A percentile compares a stretch with the other conserved stretches of the same genome.
Evolutionary conservation across 202 grass and related monocot genomes (phyloP).

Genomic region (Elaeis oleifera): DNA sequence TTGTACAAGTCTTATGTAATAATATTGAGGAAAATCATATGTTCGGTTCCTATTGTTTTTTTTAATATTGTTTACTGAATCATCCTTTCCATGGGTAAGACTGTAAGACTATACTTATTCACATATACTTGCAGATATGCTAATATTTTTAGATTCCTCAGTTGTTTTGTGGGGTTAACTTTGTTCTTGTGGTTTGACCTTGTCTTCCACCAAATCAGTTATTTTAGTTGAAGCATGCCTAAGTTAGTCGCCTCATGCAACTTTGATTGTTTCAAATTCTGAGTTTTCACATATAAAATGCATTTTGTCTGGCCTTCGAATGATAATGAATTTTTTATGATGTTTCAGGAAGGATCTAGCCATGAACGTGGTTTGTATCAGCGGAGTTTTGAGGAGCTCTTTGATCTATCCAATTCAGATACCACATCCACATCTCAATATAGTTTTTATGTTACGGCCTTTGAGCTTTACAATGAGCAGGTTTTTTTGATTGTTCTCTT

Average conservation of each 20-base stretch:
- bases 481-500: conserved; percentile 18
- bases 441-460: conserved; percentile 86
- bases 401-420: conserved; percentile 97
- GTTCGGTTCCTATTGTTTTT: no score
- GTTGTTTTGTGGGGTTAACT: background rate
- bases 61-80: no score
- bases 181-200: no score
- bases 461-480: conserved; percentile 98
- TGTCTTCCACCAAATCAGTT: no score
- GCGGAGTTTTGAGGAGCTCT: conserved; percentile 85
- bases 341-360: conserved; percentile 89
- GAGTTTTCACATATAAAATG: background rate
- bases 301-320: background rate
- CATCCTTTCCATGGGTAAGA: no score
- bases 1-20: no score
- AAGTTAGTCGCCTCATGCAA: no score
- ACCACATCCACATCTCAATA: conserved; percentile 76
- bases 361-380: conserved; percentile 91
- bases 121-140: no score
- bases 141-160: no score
- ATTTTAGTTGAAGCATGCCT: no score
- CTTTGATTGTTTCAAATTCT: background rate
- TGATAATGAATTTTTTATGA: conserved; percentile 20
- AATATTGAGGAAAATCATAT: no score
- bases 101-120: no score